Evolutionary conservation across 805 yeast species (phyloP).

Genomic region (Starmerella khaoyaiensis): DNA sequence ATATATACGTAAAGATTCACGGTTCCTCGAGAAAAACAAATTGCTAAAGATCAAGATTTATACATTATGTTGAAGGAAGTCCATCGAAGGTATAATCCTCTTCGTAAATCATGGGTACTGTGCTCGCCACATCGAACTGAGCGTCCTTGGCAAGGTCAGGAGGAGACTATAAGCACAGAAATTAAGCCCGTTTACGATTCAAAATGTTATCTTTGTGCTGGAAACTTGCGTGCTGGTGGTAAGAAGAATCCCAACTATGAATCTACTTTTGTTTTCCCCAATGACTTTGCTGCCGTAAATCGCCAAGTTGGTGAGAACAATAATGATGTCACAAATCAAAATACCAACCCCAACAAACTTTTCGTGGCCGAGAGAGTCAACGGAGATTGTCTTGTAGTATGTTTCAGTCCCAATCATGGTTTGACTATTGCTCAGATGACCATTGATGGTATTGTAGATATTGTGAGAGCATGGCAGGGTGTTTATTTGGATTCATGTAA

Average conservation of each 20-base stretch:
- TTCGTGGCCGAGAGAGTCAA: slow-evolving; percentile 45
- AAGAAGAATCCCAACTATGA: slow-evolving; percentile 44
- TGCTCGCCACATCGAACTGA: slow-evolving; percentile 68
- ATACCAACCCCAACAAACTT: too few species aligned
- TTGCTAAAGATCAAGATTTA: too few species aligned
- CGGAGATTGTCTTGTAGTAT: slow-evolving; percentile 59
- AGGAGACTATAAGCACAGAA: slow-evolving; percentile 37
- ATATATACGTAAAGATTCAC: too few species aligned
- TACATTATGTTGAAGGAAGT: too few species aligned
- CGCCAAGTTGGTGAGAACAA: slow-evolving; percentile 22
- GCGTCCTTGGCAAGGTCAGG: slow-evolving; percentile 72
- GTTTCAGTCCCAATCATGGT: slow-evolving; percentile 59
- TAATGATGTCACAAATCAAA: too few species aligned
- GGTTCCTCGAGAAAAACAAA: too few species aligned
- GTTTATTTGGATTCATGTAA: slow-evolving; percentile 30
- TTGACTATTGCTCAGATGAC: slow-evolving; percentile 53
- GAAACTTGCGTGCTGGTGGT: slow-evolving; percentile 53
- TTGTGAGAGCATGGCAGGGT: slow-evolving; percentile 49
- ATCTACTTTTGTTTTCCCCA: slow-evolving; percentile 46
- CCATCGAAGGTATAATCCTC: slow-evolving; percentile 58
- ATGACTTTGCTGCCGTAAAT: slow-evolving; percentile 61
- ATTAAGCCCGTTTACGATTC: slow-evolving; percentile 45
- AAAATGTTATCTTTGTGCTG: slow-evolving; percentile 60
- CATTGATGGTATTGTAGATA: slow-evolving; percentile 32
- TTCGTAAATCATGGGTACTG: slow-evolving; percentile 53